These are phyloP conservation scores for Colletotrichum falcatum DNA, from an alignment of 2,329 filamentous ascomycete species.

Conservation along the genomic window DNA sequence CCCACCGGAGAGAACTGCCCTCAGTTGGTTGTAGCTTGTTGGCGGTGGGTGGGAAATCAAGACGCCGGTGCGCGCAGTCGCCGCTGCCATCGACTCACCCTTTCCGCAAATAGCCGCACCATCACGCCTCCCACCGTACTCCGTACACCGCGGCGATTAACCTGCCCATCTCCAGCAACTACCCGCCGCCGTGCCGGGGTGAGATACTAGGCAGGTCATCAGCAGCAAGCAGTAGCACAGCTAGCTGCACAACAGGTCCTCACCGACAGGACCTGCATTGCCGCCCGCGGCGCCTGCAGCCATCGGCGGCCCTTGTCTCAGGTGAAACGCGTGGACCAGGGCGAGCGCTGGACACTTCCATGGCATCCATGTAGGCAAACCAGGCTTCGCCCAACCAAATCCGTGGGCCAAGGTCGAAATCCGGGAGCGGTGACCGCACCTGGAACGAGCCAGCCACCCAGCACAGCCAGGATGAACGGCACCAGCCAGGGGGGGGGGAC, in stretches of 20 bases:
- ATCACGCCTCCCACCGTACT: background rate
- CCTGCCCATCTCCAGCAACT: background rate
- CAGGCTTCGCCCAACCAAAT: background rate
- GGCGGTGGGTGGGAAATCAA: background rate
- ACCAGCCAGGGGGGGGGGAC: background rate
- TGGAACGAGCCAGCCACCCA: constrained; percentile 12
- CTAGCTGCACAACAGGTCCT: background rate
- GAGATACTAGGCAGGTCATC: background rate
- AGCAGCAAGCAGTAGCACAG: background rate
- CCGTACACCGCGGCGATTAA: too few species aligned
- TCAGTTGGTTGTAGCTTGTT: too few species aligned
- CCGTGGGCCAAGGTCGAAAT: background rate
- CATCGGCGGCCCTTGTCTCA: constrained; percentile 35
- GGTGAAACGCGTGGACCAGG: constrained; percentile 35
- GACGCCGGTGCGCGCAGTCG: background rate
- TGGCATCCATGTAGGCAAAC: constrained; percentile 2
- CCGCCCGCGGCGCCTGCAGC: constrained; percentile 33
- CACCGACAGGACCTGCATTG: constrained; percentile 5
- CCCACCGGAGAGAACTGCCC: background rate
- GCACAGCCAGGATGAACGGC: constrained; percentile 7
- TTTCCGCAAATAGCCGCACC: constrained; percentile 15
- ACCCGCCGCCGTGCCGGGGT: background rate
- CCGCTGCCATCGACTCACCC: background rate
- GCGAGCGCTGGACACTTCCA: constrained; percentile 23
- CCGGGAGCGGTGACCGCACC: background rate